A percentile compares a stretch with the other conserved stretches of the same genome.
Evolutionary conservation across 202 grass and related monocot genomes (phyloP).

Genomic region (Setaria viridis): DNA sequence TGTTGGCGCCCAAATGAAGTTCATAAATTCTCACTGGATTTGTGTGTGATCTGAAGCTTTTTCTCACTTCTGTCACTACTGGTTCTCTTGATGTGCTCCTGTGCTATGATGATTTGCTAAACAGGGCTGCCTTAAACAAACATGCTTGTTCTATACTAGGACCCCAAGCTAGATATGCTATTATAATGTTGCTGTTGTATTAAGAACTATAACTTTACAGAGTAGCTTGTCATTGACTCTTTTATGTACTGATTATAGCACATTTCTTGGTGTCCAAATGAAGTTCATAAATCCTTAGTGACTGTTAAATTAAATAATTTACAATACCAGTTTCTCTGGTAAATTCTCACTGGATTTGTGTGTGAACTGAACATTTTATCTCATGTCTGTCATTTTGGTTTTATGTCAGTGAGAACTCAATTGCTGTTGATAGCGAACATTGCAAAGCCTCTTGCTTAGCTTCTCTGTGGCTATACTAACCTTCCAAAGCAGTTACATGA

Average conservation of each 20-base stretch:
- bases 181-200: slow-evolving; percentile 20
- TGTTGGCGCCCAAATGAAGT: not conserved
- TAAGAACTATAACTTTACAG: slow-evolving; percentile 24
- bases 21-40: no score
- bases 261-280: not conserved
- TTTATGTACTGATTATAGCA: not conserved
- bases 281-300: not conserved
- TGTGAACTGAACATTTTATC: not conserved
- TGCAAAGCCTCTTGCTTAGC: not conserved
- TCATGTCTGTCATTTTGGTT: not conserved
- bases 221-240: slow-evolving; percentile 24
- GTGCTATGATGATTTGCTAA: slow-evolving; percentile 21
- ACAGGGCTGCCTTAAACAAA: not conserved
- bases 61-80: not conserved
- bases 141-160: slow-evolving; percentile 30
- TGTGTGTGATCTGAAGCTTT: no score
- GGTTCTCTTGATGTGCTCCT: slow-evolving; percentile 13
- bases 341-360: slow-evolving; percentile 1
- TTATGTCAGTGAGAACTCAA: not conserved
- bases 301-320: slow-evolving; percentile 22
- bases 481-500: slow-evolving; percentile 26
- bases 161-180: slow-evolving; percentile 30
- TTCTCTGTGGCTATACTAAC: not conserved
- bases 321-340: not conserved
- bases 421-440: not conserved